These are phyloP conservation scores for Amylostereum chailletii DNA, from an alignment of 1,284 basidiomycete genomes.

Conservation along the genomic window DNA sequence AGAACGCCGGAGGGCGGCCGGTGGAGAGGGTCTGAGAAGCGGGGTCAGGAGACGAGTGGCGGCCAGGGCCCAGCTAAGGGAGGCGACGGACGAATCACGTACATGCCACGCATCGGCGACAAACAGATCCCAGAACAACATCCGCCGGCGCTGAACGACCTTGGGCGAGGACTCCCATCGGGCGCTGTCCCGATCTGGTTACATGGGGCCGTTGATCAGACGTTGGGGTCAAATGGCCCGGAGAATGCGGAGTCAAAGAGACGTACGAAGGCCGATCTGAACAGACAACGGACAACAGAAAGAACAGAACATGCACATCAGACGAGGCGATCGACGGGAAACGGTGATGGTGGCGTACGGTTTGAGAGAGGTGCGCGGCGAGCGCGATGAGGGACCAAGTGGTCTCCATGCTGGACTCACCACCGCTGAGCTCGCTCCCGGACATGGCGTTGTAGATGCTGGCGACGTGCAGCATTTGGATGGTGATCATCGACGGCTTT, in stretches of 20 bases:
- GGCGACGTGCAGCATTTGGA: constrained; percentile 20
- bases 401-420: constrained; percentile 17
- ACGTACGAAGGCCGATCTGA: constrained; percentile 22
- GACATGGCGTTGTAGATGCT: constrained; percentile 19
- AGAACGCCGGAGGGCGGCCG: constrained; percentile 56
- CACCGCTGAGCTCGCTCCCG: constrained; percentile 11
- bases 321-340: not conserved
- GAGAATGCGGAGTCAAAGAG: not conserved
- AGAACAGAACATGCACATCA: not conserved
- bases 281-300: not conserved
- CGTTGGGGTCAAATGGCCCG: not conserved
- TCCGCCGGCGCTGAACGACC: constrained; percentile 29
- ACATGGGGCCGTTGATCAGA: not conserved
- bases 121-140: constrained; percentile 36
- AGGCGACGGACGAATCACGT: constrained; percentile 11
- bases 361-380: constrained; percentile 17
- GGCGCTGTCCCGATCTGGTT: constrained; percentile 35
- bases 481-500: constrained; percentile 26
- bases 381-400: constrained; percentile 19
- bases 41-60: not conserved
- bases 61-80: not conserved
- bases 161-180: constrained; percentile 30
- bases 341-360: constrained; percentile 11
- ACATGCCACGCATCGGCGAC: constrained; percentile 28
- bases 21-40: constrained; percentile 15